Evolutionary conservation across 2,329 filamentous ascomycete species (phyloP).

Genomic region (Alternaria burnsii): DNA sequence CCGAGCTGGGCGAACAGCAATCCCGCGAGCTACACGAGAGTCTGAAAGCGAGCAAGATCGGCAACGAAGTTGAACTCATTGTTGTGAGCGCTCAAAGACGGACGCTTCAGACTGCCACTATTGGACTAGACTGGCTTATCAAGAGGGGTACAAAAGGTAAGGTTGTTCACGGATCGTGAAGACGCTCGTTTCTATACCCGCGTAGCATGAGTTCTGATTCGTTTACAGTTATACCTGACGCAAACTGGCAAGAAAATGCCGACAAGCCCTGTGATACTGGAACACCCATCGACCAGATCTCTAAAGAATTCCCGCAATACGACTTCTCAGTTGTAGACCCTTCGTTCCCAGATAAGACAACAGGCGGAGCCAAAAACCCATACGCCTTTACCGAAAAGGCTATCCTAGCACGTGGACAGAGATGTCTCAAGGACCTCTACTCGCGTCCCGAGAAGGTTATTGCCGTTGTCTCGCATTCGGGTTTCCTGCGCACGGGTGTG

Average conservation of each 20-base stretch:
- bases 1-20: conserved; percentile 54
- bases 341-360: conserved; percentile 70
- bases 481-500: conserved; percentile 67
- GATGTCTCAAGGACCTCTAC: conserved; percentile 61
- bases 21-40: conserved; percentile 51
- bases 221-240: conserved; percentile 60
- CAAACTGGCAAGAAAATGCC: conserved; percentile 68
- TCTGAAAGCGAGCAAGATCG: conserved; percentile 49
- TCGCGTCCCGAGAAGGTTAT: conserved; percentile 67
- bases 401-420: conserved; percentile 65
- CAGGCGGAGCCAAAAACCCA: conserved; percentile 42
- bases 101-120: conserved; percentile 70
- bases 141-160: conserved; percentile 53
- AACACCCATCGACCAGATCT: conserved; percentile 56
- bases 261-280: conserved; percentile 69
- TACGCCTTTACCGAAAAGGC: conserved; percentile 65
- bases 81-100: conserved; percentile 71
- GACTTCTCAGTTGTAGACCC: conserved; percentile 67
- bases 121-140: conserved; percentile 67
- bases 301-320: conserved; percentile 62
- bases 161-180: not conserved
- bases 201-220: not conserved
- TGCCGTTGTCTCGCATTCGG: conserved; percentile 71
- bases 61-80: conserved; percentile 61
- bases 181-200: not conserved